Base-by-base conservation (phyloP, 805 yeast genomes). In the Barnettozyma sucrosica region DNA sequence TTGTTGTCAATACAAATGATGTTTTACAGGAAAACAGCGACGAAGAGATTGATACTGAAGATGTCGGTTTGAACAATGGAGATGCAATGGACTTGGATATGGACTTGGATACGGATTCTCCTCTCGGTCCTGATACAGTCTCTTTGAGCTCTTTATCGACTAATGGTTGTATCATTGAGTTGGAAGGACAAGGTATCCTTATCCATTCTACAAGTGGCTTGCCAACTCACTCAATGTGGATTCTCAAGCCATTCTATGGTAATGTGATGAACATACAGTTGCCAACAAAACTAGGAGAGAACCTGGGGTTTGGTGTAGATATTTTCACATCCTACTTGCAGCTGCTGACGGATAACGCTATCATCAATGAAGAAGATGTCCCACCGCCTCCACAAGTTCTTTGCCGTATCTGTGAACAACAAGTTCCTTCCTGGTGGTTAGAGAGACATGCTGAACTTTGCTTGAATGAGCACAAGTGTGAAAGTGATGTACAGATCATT, bases 371-470 rank as follows among this genome's bases (percentile, higher is more conserved):
- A 57, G 72, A 67, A 10, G 70, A 73, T 49, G 73, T 88, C 0
- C 95, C 96, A 0, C 75, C 80, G n/a, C 97, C 96, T 1, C 82
- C 83, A 21, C 75, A 81, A 48, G 89, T 86, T 33, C 68, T 93
- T 28, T 93, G 99, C 64, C 76, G 97, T 42, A 89, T 93, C 24
- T 93, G 99, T 66, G 99, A 93, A 60, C 80, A 81, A 26, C 77
- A 77, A 42, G 81, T 89, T n/a, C 97, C 96, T 4, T 85, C 89
- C 4, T 93, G 99, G 99, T 93, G 95, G 85, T 71, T 93, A 36
- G 99, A 92, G 57, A 76, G 83, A 43, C 99, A 93, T 66, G 83
- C 92, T 1, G 93, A 89, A 59, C 68, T 86, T 41, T 93, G 99
- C 58, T 71, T 86, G 25, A 77, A 87, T 32, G 97, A 90, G 63